Evolutionary conservation across 306 rosid genomes (phyloP), one percentile per base, ranked within the genome.

Genomic region (Castanea sativa): DNA sequence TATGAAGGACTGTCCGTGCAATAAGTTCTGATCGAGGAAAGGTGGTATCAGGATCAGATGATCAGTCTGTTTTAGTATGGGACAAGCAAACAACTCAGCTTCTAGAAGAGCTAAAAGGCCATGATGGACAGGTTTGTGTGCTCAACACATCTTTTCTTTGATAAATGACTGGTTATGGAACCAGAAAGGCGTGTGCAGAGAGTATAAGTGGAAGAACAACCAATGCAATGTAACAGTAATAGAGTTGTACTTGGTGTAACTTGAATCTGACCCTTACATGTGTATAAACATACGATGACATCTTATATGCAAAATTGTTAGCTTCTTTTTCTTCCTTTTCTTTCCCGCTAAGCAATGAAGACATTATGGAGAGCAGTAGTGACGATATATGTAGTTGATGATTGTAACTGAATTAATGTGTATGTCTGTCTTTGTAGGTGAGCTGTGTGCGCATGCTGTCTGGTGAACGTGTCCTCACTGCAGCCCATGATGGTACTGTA

Each of bases 41-140:
- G 81, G 91, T 95, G 74, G 99, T 93, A 71, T 93, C 98, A 53
- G 99, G 99, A 81, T 95, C 98, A 78, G 99, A 95, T 82, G 99
- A 95, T 85, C 92, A 91, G 53, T 85, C 96, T 57, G 91, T 95
- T 84, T 76, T 95, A 80, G 99, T 90, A 80, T 95, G 99, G 99
- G 98, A 93, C 81, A 95, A 95, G 83, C 98, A 91, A 88, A 93
- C 98, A 55, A 89, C 96, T 81, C 97, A 95, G 89, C 99, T 91
- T 88, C 88, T 95, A 71, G 99, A 95, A 85, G 99, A 93, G 92
- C 92, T 95, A 82, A 95, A 93, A 80, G 97, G 99, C 84, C 99
- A 95, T 80, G 99, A 93, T 72, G 94, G 94, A 67, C 93, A 89
- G 93, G 99, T 95, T 67, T 78, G 71, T 64, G 38, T 20, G 35